Evolutionary conservation across 345 rosid species (phyloP).

Genomic region (Salix udensis): DNA sequence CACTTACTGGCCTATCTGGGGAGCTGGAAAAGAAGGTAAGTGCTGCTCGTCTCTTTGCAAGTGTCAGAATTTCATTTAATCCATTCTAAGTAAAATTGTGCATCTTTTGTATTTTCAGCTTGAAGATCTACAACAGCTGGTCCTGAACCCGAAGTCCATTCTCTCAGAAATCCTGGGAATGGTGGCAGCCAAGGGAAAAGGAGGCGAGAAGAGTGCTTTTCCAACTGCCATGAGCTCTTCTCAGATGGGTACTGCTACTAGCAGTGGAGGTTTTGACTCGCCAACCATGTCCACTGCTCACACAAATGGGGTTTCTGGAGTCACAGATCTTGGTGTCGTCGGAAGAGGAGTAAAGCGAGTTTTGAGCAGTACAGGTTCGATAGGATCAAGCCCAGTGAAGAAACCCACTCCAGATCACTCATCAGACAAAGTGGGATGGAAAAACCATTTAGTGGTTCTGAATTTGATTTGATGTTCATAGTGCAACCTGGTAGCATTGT

Average conservation of each 20-base stretch:
- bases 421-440: constrained; percentile 50
- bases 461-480: neutral
- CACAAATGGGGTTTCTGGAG: constrained; percentile 54
- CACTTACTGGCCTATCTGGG: constrained; percentile 56
- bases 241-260: constrained; percentile 41
- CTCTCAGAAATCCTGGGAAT: constrained; percentile 75
- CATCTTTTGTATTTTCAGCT: constrained; percentile 49
- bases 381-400: constrained; percentile 56
- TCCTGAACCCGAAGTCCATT: constrained; percentile 56
- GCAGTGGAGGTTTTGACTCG: constrained; percentile 52
- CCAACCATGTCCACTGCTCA: constrained; percentile 76
- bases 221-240: constrained; percentile 52
- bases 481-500: neutral
- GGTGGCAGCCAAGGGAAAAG: constrained; percentile 45
- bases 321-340: constrained; percentile 80
- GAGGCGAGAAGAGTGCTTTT: constrained; percentile 36
- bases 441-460: constrained; percentile 23
- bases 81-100: constrained; percentile 2
- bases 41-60: neutral
- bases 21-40: constrained; percentile 91
- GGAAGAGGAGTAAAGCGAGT: constrained; percentile 97
- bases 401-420: constrained; percentile 43
- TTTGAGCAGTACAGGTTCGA: constrained; percentile 37
- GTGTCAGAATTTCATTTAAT: neutral
- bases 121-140: constrained; percentile 80